Percentiles rank a stretch among this genome's conserved stretches.
These are phyloP conservation scores for Echium plantagineum DNA, from an alignment of 257 asterid genomes.

Conservation along the genomic window DNA sequence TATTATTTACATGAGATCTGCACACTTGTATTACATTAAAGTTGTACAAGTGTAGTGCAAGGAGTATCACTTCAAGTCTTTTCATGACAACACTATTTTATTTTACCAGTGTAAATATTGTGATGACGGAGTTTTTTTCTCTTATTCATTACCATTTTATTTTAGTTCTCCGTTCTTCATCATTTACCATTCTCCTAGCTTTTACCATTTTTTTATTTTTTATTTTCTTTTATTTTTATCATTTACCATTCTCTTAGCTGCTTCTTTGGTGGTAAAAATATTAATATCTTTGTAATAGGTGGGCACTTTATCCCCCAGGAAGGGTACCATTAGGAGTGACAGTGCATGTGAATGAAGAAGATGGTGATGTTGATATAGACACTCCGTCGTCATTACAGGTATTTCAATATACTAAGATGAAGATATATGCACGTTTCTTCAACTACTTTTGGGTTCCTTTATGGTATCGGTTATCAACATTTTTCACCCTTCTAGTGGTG, in stretches of 20 bases:
- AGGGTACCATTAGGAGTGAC: constrained; percentile 96
- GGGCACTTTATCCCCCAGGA: constrained; percentile 99
- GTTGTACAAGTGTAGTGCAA: not conserved
- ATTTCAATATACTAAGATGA: constrained; percentile 9
- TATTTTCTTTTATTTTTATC: no score
- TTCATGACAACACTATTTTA: not conserved
- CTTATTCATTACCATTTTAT: no score
- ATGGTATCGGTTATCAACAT: not conserved
- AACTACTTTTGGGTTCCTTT: not conserved
- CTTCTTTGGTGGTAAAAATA: constrained; percentile 11
- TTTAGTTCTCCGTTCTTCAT: not conserved
- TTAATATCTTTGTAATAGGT: constrained; percentile 37
- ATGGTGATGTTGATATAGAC: constrained; percentile 91
- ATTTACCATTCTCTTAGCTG: no score
- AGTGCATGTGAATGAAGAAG: constrained; percentile 91
- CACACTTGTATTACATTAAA: not conserved
- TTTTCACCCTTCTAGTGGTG: constrained; percentile 60
- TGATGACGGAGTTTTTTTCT: no score
- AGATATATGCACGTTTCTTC: not conserved
- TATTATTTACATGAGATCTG: no score
- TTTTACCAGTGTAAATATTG: no score
- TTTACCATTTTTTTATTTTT: no score
- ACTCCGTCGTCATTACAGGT: constrained; percentile 94
- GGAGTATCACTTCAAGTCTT: not conserved
- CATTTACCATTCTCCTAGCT: not conserved